Percentiles rank a stretch among this genome's conserved stretches.
These are phyloP conservation scores for Houttuynia cordata DNA, from an alignment of 164 flowering plant species.

Conservation along the genomic window DNA sequence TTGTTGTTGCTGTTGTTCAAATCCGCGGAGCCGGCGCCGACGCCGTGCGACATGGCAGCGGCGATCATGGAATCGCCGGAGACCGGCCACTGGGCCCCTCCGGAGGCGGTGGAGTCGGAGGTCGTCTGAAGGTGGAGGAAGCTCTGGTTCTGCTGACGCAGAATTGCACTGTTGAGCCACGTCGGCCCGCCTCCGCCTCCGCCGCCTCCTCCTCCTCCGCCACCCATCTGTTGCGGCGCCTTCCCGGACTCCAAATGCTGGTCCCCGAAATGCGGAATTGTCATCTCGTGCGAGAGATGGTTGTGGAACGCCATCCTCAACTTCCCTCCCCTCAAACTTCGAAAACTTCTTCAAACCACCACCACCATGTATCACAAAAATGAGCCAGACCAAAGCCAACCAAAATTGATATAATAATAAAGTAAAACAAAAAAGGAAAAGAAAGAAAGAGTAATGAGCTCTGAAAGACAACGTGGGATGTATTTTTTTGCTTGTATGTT, in stretches of 20 bases:
- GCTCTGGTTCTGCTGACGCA: slow-evolving; percentile 32
- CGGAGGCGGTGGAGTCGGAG: slow-evolving; percentile 18
- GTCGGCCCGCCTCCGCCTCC: slow-evolving; percentile 23
- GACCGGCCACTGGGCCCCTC: slow-evolving; percentile 15
- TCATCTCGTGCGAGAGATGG: slow-evolving; percentile 32
- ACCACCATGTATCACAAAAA: neutral
- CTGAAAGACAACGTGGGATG: neutral
- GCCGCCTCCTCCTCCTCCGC: slow-evolving; percentile 7
- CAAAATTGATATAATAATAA: too few relatives aligned
- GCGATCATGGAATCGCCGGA: slow-evolving; percentile 18
- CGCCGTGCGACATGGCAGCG: slow-evolving; percentile 12
- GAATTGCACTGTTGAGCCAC: slow-evolving; percentile 46
- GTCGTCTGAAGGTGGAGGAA: slow-evolving; percentile 40
- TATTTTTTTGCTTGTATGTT: too few relatives aligned
- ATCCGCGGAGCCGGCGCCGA: slow-evolving; percentile 7
- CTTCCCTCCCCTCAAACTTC: too few relatives aligned
- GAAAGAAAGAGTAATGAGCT: slow-evolving; percentile 1
- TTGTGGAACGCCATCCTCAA: slow-evolving; percentile 29
- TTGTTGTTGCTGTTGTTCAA: slow-evolving; percentile 7
- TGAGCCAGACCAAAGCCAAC: neutral
- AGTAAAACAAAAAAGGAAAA: neutral
- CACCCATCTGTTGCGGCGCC: slow-evolving; percentile 3
- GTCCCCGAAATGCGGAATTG: slow-evolving; percentile 29
- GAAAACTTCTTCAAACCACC: neutral
- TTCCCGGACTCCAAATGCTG: slow-evolving; percentile 17